Evolutionary conservation across 352 stramenopile species (phyloP), one percentile per base, ranked within the genome.

Genomic region (Phytophthora ohioensis): DNA sequence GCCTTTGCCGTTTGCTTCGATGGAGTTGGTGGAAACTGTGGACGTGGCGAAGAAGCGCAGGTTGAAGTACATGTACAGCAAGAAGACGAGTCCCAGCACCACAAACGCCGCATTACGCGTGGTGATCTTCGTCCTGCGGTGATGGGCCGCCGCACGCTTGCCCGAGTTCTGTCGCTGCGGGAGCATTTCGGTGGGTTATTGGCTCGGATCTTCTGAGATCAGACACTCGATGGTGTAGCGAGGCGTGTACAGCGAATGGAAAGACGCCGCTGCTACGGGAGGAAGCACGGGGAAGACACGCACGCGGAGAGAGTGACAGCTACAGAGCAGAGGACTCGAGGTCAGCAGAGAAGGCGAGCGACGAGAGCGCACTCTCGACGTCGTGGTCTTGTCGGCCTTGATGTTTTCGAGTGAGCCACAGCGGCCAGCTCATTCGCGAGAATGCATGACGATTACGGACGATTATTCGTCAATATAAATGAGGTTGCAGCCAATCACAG

Each of bases 1-100:
- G 42, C 57, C 55, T 42, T 76, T 67, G 43, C 46, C 70, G 6
- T 49, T 45, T 12, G 36, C 53, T 30, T 76, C 54, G 63, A 67
- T 78, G 48, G 63, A 71, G 53, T 77, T 80, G n/a, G 69, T 75
- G 47, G 61, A 60, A 11, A 35, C 45, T 9, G 71, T 67, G 4
- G 76, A 81, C 30, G 76, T 67, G 36, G 75, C 63, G 71, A 93
- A 81, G 69, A 93, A 90, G 58, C 75, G 79, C 34, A 88, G 60
- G 62, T 93, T 93, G 53, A 89, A 76, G 64, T 88, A 93, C 60
- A 88, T 71, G 62, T 81, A 80, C 27, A 91, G 51, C 31, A 71
- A 21, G 63, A 91, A 90, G 52, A 91, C 57, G 35, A 82, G 35
- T 0, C 61, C 75, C 36, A 91, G 57, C 7, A 62, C 71, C 10